Conservation (phyloP, 176 grass and related monocot genomes). For the Miscanthus lutarioriparius region DNA sequence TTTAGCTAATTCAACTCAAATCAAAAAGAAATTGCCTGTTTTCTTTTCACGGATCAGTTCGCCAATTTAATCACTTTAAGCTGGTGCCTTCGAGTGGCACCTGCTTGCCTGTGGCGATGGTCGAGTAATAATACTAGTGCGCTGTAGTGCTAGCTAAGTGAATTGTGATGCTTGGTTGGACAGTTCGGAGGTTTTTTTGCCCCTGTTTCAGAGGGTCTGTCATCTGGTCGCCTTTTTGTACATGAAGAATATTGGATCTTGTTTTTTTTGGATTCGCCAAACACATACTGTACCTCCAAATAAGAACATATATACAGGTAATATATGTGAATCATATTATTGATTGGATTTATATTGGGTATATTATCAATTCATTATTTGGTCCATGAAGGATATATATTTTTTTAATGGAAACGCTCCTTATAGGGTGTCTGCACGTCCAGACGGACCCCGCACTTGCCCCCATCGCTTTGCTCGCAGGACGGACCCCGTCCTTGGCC, state of each 20-base stretch:
- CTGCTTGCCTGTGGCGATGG: background rate
- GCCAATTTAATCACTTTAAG: background rate
- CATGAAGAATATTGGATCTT: background rate
- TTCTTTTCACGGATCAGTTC: background rate
- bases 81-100: slow-evolving; percentile 11
- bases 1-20: slow-evolving; percentile 12
- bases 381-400: too few relatives aligned
- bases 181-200: background rate
- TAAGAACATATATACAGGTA: background rate
- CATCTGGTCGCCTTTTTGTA: background rate
- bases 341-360: background rate
- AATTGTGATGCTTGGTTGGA: slow-evolving; percentile 29
- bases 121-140: slow-evolving; percentile 7
- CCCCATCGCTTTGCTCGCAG: too few relatives aligned
- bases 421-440: too few relatives aligned
- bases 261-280: background rate
- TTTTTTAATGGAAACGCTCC: too few relatives aligned
- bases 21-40: background rate
- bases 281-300: too few relatives aligned
- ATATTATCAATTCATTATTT: too few relatives aligned
- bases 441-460: too few relatives aligned
- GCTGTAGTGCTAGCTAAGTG: background rate
- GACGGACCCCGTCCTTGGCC: too few relatives aligned
- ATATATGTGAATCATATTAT: background rate
- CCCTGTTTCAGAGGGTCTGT: background rate